Evolutionary conservation across 2,329 filamentous ascomycete species (phyloP).

Genomic region (Cladosporium oxysporum): DNA sequence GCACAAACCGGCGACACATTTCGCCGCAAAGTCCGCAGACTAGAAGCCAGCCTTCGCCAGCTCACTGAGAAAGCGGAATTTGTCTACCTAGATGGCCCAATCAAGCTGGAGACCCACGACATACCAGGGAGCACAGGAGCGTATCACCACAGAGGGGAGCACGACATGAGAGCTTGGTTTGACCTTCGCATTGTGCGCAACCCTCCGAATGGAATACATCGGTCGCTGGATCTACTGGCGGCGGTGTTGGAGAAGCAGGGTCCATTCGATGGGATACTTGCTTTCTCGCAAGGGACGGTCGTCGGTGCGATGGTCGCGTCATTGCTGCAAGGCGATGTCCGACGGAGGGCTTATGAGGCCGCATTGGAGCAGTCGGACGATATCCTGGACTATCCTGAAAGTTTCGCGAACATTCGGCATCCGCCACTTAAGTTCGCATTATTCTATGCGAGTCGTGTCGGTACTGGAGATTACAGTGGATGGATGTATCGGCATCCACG

Average conservation of each 20-base stretch:
- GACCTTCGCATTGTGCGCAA: neutral
- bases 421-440: conserved; percentile 1
- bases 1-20: conserved; percentile 4
- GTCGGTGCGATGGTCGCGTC: neutral
- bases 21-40: neutral
- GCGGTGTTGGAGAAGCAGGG: neutral
- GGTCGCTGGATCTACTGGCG: neutral
- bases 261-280: neutral
- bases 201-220: neutral
- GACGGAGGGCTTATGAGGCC: neutral
- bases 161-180: conserved; percentile 4
- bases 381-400: neutral
- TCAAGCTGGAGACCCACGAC: neutral
- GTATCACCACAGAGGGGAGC: neutral
- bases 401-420: neutral
- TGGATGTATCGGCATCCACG: neutral
- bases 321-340: neutral
- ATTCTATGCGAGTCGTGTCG: neutral
- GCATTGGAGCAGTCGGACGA: neutral
- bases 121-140: neutral
- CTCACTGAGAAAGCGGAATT: neutral
- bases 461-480: neutral
- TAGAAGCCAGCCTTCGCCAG: neutral
- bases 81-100: neutral
- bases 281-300: conserved; percentile 10